phyloP scores from a whole-genome alignment of 2,329 filamentous ascomycete genomes.

The Ploettnerulaceae sp. region DNA sequence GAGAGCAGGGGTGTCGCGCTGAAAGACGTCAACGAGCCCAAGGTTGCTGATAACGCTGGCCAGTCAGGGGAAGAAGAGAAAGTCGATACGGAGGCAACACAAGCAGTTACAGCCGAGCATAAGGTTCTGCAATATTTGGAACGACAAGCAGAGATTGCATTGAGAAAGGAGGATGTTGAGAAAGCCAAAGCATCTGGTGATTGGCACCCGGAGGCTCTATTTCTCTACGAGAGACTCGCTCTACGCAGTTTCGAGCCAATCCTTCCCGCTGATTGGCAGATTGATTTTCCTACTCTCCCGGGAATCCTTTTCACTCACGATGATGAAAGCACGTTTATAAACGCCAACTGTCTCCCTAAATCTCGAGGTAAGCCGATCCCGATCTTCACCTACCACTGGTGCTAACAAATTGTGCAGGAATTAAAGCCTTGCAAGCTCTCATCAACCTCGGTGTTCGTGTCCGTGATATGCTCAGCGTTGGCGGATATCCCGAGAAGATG shows the following conservation, averaged over 20 bases:
- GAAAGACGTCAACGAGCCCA: too few species aligned
- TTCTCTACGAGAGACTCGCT: slow-evolving; percentile 29
- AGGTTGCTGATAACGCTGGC: too few species aligned
- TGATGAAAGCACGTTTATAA: slow-evolving; percentile 27
- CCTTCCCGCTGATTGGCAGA: slow-evolving; percentile 28
- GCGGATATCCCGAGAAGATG: slow-evolving; percentile 22
- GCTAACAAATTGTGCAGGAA: slow-evolving; percentile 21
- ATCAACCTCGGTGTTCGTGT: slow-evolving; percentile 28
- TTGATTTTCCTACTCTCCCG: slow-evolving; percentile 33
- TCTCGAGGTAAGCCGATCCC: slow-evolving; percentile 24
- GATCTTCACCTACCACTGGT: not conserved
- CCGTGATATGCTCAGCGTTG: slow-evolving; percentile 19
- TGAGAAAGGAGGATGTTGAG: slow-evolving; percentile 24
- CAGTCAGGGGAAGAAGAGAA: slow-evolving; percentile 10
- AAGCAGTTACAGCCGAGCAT: slow-evolving; percentile 15
- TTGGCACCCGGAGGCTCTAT: slow-evolving; percentile 31
- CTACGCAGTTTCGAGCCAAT: slow-evolving; percentile 32
- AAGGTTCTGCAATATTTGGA: slow-evolving; percentile 31
- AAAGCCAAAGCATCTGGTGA: slow-evolving; percentile 24
- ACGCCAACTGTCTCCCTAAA: slow-evolving; percentile 22
- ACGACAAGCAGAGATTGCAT: slow-evolving; percentile 27
- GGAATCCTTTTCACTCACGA: slow-evolving; percentile 27
- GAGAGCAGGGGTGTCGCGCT: not conserved
- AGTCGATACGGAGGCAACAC: slow-evolving; percentile 12
- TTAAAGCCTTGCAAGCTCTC: slow-evolving; percentile 29